phyloP scores from a whole-genome alignment of 1,284 basidiomycete genomes.

The Polyporus tsugae region DNA sequence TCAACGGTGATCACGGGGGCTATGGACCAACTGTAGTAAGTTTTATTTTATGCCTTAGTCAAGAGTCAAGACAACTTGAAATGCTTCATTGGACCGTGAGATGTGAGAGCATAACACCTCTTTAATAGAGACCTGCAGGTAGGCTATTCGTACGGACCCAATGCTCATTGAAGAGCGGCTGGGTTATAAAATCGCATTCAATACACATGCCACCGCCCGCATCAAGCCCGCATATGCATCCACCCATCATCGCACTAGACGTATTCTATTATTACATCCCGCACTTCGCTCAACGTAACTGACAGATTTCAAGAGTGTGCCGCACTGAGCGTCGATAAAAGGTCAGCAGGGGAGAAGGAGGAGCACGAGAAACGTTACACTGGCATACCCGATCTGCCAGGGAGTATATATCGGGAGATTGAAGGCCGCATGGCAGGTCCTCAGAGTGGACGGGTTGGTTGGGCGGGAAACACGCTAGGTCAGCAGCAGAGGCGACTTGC shows the following conservation, averaged over 20 bases:
- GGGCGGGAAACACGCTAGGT: constrained; percentile 37
- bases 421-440: constrained; percentile 33
- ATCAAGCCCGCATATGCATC: background rate
- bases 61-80: no score
- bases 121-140: no score
- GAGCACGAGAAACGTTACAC: constrained; percentile 13
- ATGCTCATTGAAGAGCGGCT: no score
- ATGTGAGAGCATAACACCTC: no score
- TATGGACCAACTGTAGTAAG: no score
- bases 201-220: no score
- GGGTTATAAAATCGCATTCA: background rate
- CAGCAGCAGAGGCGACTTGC: constrained; percentile 32
- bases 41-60: no score
- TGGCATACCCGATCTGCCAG: constrained; percentile 38
- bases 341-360: background rate
- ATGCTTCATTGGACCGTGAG: no score
- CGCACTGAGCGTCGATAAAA: background rate
- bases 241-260: background rate
- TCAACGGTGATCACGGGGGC: no score
- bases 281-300: background rate
- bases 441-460: constrained; percentile 34
- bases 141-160: no score
- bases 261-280: background rate
- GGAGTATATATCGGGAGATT: constrained; percentile 24
- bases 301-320: background rate